Percentiles rank a stretch among this genome's conserved stretches.
These are phyloP conservation scores for Albophoma yamanashiensis DNA, from an alignment of 2,329 filamentous ascomycete species.

Conservation along the genomic window DNA sequence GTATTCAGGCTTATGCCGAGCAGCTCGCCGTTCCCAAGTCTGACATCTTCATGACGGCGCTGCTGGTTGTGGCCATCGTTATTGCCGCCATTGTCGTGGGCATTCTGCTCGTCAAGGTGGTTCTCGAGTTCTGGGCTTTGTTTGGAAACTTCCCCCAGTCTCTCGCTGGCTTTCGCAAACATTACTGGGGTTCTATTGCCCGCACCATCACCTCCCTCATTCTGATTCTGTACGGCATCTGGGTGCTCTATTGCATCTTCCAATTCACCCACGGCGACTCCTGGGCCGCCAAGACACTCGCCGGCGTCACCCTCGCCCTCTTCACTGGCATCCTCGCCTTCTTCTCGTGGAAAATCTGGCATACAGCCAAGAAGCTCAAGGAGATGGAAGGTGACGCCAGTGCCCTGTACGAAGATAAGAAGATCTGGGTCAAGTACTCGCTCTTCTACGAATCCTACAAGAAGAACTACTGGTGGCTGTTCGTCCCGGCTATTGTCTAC, in stretches of 20 bases:
- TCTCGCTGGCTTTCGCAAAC: constrained; percentile 77
- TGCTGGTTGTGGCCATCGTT: constrained; percentile 79
- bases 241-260: constrained; percentile 92
- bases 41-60: constrained; percentile 93
- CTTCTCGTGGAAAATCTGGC: constrained; percentile 78
- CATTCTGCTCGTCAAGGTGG: constrained; percentile 81
- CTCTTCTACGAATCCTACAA: constrained; percentile 96
- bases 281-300: constrained; percentile 80
- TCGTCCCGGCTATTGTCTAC: constrained; percentile 81
- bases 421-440: constrained; percentile 89
- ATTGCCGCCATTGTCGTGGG: constrained; percentile 75
- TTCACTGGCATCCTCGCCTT: constrained; percentile 76
- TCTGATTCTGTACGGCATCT: constrained; percentile 83
- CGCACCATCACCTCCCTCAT: constrained; percentile 86
- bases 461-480: constrained; percentile 94
- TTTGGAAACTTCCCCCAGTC: constrained; percentile 75
- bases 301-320: constrained; percentile 65
- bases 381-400: constrained; percentile 61
- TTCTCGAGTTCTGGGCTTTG: constrained; percentile 86
- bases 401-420: constrained; percentile 77
- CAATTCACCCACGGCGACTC: constrained; percentile 92
- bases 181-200: constrained; percentile 90
- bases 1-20: constrained; percentile 76
- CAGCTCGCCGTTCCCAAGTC: constrained; percentile 74
- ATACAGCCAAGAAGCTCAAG: constrained; percentile 63